A percentile compares a stretch with the other conserved stretches of the same genome.
phyloP scores from a whole-genome alignment of 202 grass and related monocot species.

The Schoenoplectus tabernaemontani region DNA sequence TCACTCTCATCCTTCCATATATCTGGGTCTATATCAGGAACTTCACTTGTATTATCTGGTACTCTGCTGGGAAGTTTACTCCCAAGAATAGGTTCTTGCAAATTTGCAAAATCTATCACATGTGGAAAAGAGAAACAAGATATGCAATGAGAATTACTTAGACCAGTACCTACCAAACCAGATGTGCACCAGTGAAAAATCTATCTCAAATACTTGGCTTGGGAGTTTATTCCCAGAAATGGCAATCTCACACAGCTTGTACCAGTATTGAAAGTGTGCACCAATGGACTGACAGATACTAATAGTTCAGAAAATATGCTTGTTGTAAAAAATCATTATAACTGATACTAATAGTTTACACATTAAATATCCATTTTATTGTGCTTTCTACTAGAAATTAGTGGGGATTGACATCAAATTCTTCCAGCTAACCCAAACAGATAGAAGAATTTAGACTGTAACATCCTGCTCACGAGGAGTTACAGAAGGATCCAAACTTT shows the following conservation, averaged over 20 bases:
- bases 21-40: not conserved
- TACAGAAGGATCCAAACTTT: not conserved
- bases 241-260: not conserved
- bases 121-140: not conserved
- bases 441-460: not conserved
- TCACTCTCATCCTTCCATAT: not conserved
- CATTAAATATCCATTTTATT: not conserved
- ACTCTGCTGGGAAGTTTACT: not conserved
- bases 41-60: not conserved
- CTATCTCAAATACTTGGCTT: too few relatives aligned
- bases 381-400: too few relatives aligned
- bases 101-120: slow-evolving; percentile 7
- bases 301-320: not conserved
- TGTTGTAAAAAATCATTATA: not conserved
- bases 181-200: too few relatives aligned
- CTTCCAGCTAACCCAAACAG: not conserved
- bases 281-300: not conserved
- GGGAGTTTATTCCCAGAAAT: too few relatives aligned
- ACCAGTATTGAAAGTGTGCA: not conserved
- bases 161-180: not conserved
- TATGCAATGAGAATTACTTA: not conserved
- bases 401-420: not conserved
- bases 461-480: not conserved
- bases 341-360: not conserved
- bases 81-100: not conserved